phyloP scores from a whole-genome alignment of 495 filamentous ascomycete species.

The Aspergillus panamensis region DNA sequence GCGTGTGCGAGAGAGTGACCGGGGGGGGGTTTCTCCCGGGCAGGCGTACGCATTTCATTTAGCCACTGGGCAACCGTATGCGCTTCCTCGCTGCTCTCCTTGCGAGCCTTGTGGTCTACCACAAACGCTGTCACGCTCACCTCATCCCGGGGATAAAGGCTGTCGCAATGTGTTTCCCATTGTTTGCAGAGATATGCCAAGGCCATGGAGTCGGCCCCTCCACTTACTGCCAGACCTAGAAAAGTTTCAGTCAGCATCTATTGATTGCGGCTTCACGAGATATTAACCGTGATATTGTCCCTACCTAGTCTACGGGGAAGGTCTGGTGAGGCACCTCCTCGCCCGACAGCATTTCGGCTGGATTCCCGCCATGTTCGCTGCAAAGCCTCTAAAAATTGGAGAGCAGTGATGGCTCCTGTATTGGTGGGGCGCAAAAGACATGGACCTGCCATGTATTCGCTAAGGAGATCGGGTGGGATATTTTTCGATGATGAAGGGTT shows the following conservation, averaged over 20 bases:
- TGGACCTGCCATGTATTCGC: constrained; percentile 17
- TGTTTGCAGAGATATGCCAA: constrained; percentile 68
- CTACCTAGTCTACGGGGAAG: constrained; percentile 23
- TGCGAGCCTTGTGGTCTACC: constrained; percentile 73
- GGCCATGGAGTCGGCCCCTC: constrained; percentile 95
- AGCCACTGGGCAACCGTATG: constrained; percentile 54
- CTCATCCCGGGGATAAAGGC: constrained; percentile 17
- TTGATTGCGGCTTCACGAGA: neutral
- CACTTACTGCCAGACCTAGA: constrained; percentile 80
- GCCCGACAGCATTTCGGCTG: constrained; percentile 15
- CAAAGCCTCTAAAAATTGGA: constrained; percentile 53
- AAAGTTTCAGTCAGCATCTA: neutral
- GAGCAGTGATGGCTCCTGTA: constrained; percentile 39
- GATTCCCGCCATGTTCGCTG: constrained; percentile 47
- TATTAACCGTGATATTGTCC: neutral
- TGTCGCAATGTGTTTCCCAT: constrained; percentile 27
- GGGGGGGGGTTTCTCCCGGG: neutral
- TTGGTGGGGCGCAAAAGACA: constrained; percentile 9
- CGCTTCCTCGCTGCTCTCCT: constrained; percentile 67
- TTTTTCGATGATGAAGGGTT: neutral
- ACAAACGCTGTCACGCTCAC: constrained; percentile 60
- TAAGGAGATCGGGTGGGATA: constrained; percentile 16
- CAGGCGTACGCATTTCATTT: constrained; percentile 33
- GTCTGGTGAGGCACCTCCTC: constrained; percentile 10
- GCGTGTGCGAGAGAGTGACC: neutral